phyloP scores from a whole-genome alignment of 2,329 filamentous ascomycete genomes.

The Microsporum audouinii region DNA sequence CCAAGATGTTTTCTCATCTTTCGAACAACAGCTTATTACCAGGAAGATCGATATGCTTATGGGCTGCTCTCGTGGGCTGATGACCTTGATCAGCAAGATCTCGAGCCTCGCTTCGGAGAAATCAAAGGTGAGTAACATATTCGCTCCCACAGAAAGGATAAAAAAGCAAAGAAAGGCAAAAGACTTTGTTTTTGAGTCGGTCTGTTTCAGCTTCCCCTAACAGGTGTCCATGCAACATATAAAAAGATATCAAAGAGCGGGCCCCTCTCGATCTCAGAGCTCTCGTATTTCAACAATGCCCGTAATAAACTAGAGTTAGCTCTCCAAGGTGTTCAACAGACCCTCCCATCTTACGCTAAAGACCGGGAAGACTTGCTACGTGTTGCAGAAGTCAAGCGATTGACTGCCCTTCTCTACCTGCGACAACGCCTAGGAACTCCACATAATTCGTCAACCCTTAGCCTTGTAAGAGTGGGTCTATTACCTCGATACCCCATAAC shows the following conservation, averaged over 20 bases:
- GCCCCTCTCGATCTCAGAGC: constrained; percentile 4
- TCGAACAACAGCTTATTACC: neutral
- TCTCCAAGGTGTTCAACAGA: constrained; percentile 13
- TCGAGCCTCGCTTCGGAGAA: constrained; percentile 12
- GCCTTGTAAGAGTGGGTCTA: neutral
- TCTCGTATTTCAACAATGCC: constrained; percentile 5
- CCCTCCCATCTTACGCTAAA: constrained; percentile 13
- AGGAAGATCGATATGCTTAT: constrained; percentile 23
- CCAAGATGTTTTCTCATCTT: neutral
- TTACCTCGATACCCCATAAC: neutral
- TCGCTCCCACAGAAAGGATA: neutral
- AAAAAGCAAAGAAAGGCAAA: neutral
- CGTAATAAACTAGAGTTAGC: constrained; percentile 7
- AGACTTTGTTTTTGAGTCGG: neutral
- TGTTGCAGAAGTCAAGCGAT: constrained; percentile 22
- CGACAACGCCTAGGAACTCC: constrained; percentile 15
- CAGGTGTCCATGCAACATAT: neutral
- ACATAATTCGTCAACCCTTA: constrained; percentile 4
- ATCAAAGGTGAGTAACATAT: constrained; percentile 8
- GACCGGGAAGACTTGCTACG: constrained; percentile 15
- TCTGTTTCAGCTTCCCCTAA: neutral
- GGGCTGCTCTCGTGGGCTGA: constrained; percentile 24
- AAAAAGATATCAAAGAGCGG: constrained; percentile 10
- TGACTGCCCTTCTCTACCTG: constrained; percentile 23
- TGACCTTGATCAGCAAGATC: constrained; percentile 20